Percentiles rank a stretch among this genome's conserved stretches.
These are phyloP conservation scores for Penicillium rolfsii DNA, from an alignment of 2,329 filamentous ascomycete genomes.

Conservation along the genomic window DNA sequence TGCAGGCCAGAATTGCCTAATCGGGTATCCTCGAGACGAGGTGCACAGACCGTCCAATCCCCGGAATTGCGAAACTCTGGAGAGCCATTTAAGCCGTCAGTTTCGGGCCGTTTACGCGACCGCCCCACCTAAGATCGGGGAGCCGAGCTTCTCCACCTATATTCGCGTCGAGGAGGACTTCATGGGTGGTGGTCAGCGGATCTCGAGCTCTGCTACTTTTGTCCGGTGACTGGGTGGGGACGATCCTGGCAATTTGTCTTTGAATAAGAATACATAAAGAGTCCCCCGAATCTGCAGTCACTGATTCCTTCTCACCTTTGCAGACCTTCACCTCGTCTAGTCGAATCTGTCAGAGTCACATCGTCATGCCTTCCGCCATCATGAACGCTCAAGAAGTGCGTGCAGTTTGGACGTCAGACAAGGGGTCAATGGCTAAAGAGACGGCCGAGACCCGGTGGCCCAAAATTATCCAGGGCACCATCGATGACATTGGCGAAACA, in stretches of 20 bases:
- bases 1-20: slow-evolving; percentile 7
- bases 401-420: slow-evolving; percentile 11
- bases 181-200: neutral
- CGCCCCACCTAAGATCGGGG: neutral
- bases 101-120: slow-evolving; percentile 11
- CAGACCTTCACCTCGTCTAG: neutral
- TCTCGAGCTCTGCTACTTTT: slow-evolving; percentile 4
- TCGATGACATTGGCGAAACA: slow-evolving; percentile 19
- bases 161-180: neutral
- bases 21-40: slow-evolving; percentile 15
- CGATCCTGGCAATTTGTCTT: neutral
- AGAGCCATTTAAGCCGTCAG: slow-evolving; percentile 7
- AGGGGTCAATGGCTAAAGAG: slow-evolving; percentile 19
- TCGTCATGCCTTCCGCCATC: slow-evolving; percentile 12
- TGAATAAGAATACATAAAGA: slow-evolving; percentile 8
- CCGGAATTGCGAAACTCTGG: slow-evolving; percentile 5
- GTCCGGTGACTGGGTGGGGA: neutral
- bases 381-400: slow-evolving; percentile 9
- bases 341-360: slow-evolving; percentile 5
- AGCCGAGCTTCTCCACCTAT: neutral
- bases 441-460: slow-evolving; percentile 24
- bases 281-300: slow-evolving; percentile 5
- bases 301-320: neutral
- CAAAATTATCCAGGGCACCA: slow-evolving; percentile 21
- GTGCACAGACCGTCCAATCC: slow-evolving; percentile 4